Evolutionary conservation across 129 eudicot species (phyloP), one percentile per base, ranked within the genome.

Genomic region (Cynara cardunculus): DNA sequence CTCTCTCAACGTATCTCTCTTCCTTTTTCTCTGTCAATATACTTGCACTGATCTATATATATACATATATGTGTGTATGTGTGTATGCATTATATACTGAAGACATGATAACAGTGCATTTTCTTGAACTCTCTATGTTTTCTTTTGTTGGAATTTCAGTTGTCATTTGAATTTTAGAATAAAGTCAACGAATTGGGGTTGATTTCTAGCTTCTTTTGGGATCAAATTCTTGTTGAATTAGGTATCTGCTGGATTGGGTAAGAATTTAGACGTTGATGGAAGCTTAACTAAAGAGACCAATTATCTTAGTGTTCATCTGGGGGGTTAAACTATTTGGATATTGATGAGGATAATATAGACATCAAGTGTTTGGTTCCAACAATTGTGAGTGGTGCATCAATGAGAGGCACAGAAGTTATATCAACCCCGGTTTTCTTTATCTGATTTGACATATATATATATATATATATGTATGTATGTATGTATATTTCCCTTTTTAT

Each of bases 1-100:
- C 44, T 74, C 39, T 79, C 86, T 2, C 88, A 88, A 26, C 62
- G 90, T 85, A 85, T 70, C 1, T 46, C 0, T 71, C 46, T 80
- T 37, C 61, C 70, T 7, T 46, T 13, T n/a, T 59, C 14, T 73
- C 3, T 72, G 6, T 72, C 22, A 31, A 11, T 61, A 59, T 64
- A 19, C 21, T 3, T 59, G 3, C 31, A 21, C 9, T 21, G 62
- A 77, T 64, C 16, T 79, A 1, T 73, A 6, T 34, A 0, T 34
- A 34, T 34, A 5, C 7, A 32, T 5, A 32, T 32, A 5, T 32
- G 1, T 34, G 5, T 35, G 0, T 72, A n/a, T 32, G 27, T 78
- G 5, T 35, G 0, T 72, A n/a, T 32, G 27, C 73, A 13, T n/a
- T 81, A 1, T 34, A 34, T 64, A 24, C 14, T 34, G 25, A n/a